These are phyloP conservation scores for Geotrichum europaeum DNA, from an alignment of 1,139 yeast species.

Conservation along the genomic window DNA sequence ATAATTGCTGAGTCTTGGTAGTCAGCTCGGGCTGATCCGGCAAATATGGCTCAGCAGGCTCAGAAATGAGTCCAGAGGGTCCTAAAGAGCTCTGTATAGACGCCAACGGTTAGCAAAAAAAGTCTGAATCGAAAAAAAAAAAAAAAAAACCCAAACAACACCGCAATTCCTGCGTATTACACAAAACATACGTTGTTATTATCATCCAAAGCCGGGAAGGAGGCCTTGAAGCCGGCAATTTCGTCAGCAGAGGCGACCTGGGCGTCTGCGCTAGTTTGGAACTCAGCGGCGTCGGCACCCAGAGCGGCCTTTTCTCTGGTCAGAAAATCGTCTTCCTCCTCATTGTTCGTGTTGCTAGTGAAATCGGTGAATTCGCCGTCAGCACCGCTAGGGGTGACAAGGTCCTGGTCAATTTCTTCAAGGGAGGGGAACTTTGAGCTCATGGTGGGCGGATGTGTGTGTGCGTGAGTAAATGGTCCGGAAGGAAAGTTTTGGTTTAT, in stretches of 20 bases:
- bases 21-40: constrained; percentile 27
- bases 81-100: constrained; percentile 14
- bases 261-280: constrained; percentile 61
- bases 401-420: constrained; percentile 43
- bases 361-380: constrained; percentile 33
- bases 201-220: constrained; percentile 53
- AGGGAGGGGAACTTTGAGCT: constrained; percentile 85
- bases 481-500: neutral
- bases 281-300: constrained; percentile 66
- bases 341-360: constrained; percentile 34
- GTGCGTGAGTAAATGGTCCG: neutral
- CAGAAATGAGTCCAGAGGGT: constrained; percentile 28
- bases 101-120: neutral
- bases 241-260: constrained; percentile 47
- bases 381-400: constrained; percentile 21
- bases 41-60: constrained; percentile 29
- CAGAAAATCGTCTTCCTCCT: constrained; percentile 54
- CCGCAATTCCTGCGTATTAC: constrained; percentile 2
- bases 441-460: constrained; percentile 41
- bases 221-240: constrained; percentile 36
- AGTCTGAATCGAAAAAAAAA: neutral
- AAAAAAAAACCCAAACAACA: neutral
- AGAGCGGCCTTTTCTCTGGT: constrained; percentile 78
- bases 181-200: neutral
- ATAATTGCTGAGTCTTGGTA: constrained; percentile 22